phyloP scores from a whole-genome alignment of 495 filamentous ascomycete genomes.

The Venustampulla echinocandica region DNA sequence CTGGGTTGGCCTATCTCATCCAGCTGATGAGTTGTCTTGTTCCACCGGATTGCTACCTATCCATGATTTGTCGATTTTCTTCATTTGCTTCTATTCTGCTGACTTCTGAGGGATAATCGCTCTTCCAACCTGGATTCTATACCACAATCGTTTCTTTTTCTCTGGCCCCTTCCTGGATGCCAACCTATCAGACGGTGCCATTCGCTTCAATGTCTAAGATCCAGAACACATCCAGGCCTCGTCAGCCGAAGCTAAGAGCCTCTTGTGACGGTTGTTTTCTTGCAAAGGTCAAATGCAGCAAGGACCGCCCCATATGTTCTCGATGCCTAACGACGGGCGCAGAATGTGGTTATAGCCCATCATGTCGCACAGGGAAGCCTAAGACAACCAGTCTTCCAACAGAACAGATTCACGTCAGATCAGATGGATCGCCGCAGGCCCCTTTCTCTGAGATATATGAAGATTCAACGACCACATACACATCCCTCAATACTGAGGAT shows the following conservation, averaged over 20 bases:
- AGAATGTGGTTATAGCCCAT: conserved; percentile 42
- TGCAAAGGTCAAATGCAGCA: conserved; percentile 48
- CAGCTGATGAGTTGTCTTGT: too few relatives aligned
- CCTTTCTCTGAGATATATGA: conserved; percentile 24
- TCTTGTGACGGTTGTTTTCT: conserved; percentile 49
- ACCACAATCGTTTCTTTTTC: too few relatives aligned
- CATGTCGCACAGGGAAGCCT: conserved; percentile 37
- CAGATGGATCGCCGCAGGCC: conserved; percentile 19
- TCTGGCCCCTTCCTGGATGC: too few relatives aligned
- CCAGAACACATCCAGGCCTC: conserved; percentile 23
- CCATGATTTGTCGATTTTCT: too few relatives aligned
- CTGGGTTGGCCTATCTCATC: too few relatives aligned
- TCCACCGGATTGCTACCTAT: too few relatives aligned
- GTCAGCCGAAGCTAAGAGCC: conserved; percentile 35
- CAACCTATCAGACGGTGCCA: too few relatives aligned
- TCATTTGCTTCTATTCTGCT: too few relatives aligned
- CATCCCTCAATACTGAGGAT: conserved; percentile 23
- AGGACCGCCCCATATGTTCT: conserved; percentile 38
- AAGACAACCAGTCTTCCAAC: conserved; percentile 30
- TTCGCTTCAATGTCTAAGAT: not conserved
- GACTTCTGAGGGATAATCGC: too few relatives aligned
- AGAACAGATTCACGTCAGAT: conserved; percentile 15
- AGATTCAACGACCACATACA: conserved; percentile 16
- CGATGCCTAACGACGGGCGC: conserved; percentile 39
- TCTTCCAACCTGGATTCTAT: too few relatives aligned